Conservation (phyloP, 257 asterid species). For the Salvia rosmarinus region DNA sequence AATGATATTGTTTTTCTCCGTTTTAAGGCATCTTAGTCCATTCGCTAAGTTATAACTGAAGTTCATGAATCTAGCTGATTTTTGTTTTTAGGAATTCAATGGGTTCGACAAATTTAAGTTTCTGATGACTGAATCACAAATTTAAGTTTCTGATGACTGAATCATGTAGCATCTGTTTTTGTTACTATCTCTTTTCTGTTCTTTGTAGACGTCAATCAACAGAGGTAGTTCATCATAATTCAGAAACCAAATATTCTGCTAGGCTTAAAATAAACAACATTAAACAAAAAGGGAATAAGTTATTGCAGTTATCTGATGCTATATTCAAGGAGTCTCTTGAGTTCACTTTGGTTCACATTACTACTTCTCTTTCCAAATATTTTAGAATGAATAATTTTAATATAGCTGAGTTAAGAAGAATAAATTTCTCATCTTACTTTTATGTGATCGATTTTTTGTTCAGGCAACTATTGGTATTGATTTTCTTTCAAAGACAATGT, state of each 20-base stretch:
- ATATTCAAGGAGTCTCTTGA: not conserved
- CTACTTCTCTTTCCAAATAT: no score
- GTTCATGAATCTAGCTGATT: conserved; percentile 22
- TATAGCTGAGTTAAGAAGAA: no score
- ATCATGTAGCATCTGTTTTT: not conserved
- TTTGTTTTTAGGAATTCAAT: conserved; percentile 9
- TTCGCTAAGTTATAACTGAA: conserved; percentile 14
- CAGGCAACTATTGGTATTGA: conserved; percentile 97
- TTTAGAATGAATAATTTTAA: no score
- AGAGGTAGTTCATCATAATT: conserved; percentile 3
- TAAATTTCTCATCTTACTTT: conserved; percentile 14
- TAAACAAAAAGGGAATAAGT: not conserved
- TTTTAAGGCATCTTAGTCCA: not conserved
- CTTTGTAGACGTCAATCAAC: not conserved
- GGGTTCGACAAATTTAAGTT: conserved; percentile 7
- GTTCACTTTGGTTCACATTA: not conserved
- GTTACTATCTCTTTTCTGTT: not conserved
- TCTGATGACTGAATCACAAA: not conserved
- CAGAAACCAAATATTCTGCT: conserved; percentile 8
- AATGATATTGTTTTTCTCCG: conserved; percentile 3
- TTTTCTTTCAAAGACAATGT: conserved; percentile 92
- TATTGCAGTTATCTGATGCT: conserved; percentile 5
- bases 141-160: not conserved
- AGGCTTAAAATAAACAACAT: not conserved
- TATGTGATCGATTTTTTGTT: conserved; percentile 31